Conservation (phyloP, 169 alveolate species). For the Toxoplasma gondii region DNA sequence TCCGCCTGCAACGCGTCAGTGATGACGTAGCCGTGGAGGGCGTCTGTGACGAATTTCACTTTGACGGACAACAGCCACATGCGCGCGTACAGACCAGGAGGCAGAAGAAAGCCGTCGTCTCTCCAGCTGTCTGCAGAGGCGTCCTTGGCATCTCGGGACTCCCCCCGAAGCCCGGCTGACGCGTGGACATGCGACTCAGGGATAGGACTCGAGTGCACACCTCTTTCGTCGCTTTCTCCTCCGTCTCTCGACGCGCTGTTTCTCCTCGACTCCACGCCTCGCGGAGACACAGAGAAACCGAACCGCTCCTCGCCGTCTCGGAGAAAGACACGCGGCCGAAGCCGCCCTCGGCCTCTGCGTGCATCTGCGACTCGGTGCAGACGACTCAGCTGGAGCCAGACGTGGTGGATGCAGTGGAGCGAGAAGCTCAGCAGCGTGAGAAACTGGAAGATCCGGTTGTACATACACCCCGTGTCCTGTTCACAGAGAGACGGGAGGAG, state of each 20-base stretch:
- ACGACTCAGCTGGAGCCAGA: not conserved
- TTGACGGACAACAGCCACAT: constrained; percentile 23
- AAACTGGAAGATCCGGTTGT: constrained; percentile 24
- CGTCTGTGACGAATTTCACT: not conserved
- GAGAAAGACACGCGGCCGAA: not conserved
- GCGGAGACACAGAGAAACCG: not conserved
- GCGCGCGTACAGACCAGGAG: not conserved
- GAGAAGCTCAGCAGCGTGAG: not conserved
- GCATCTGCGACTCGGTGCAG: not conserved
- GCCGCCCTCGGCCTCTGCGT: not conserved
- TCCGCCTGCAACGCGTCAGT: constrained; percentile 20
- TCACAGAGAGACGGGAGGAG: not conserved
- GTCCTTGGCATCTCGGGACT: not conserved
- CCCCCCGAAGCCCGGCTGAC: not conserved
- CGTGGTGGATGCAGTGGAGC: not conserved
- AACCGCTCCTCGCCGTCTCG: not conserved
- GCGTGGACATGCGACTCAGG: not conserved
- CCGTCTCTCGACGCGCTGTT: not conserved
- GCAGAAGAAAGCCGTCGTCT: not conserved
- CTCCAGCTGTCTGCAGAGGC: not conserved
- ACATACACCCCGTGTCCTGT: constrained; percentile 1
- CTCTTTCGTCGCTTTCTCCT: not conserved
- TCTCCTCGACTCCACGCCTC: not conserved
- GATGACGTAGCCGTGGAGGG: not conserved
- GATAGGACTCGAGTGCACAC: not conserved